Evolutionary conservation across 2,329 filamentous ascomycete species (phyloP).

Genomic region (Stachybotrys elegans): DNA sequence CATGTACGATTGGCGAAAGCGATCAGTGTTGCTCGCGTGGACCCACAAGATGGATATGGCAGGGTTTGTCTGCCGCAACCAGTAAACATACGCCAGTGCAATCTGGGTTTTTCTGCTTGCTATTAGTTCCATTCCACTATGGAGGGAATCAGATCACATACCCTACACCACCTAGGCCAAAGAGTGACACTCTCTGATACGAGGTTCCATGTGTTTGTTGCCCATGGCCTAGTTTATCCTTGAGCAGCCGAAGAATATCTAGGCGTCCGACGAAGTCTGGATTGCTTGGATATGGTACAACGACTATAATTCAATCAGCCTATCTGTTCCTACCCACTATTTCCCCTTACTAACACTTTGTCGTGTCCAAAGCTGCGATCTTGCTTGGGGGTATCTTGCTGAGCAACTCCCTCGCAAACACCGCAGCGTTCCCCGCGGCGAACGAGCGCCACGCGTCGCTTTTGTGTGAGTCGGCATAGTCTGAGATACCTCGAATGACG

Average conservation of each 20-base stretch:
- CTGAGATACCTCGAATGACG: background rate
- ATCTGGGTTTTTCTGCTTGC: constrained; percentile 3
- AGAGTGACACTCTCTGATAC: background rate
- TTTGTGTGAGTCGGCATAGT: constrained; percentile 1
- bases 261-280: constrained; percentile 1
- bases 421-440: background rate
- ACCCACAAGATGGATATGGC: constrained; percentile 2
- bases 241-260: background rate
- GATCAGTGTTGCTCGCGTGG: background rate
- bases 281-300: constrained; percentile 1
- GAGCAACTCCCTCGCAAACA: background rate
- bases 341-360: background rate
- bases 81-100: constrained; percentile 11
- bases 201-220: background rate
- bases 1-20: background rate
- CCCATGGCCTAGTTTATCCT: background rate
- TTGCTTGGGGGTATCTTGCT: background rate
- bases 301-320: background rate
- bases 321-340: background rate
- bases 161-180: constrained; percentile 2
- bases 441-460: background rate
- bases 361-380: background rate
- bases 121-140: background rate
- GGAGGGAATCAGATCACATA: background rate
- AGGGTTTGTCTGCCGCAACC: background rate